These are phyloP conservation scores for Fusarium acutatum DNA, from an alignment of 2,329 filamentous ascomycete genomes.

Conservation along the genomic window DNA sequence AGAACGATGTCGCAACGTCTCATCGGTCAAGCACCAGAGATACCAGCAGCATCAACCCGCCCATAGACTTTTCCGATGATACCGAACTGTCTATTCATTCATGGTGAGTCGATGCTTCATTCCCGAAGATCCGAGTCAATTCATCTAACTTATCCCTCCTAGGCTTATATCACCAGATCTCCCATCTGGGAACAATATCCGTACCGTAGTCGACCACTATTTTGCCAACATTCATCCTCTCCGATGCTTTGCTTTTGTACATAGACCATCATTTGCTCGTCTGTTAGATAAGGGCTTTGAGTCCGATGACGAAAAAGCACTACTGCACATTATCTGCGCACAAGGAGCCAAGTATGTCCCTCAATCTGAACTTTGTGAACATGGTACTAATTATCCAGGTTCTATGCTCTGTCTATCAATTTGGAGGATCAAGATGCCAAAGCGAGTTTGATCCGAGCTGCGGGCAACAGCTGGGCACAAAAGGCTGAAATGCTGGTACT, in stretches of 20 bases:
- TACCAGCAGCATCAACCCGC: slow-evolving; percentile 30
- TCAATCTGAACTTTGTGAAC: background rate
- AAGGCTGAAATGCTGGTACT: slow-evolving; percentile 49
- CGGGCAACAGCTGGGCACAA: slow-evolving; percentile 51
- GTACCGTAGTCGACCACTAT: slow-evolving; percentile 49
- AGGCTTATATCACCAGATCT: slow-evolving; percentile 48
- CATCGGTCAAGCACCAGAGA: slow-evolving; percentile 35
- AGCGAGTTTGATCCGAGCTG: slow-evolving; percentile 43
- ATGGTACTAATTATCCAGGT: slow-evolving; percentile 40
- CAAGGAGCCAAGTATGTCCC: slow-evolving; percentile 49
- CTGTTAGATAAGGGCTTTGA: slow-evolving; percentile 50
- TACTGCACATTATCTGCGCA: slow-evolving; percentile 50
- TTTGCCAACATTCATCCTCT: slow-evolving; percentile 53
- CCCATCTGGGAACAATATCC: slow-evolving; percentile 47
- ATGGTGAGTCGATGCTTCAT: slow-evolving; percentile 18
- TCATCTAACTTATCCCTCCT: slow-evolving; percentile 2
- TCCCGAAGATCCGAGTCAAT: background rate
- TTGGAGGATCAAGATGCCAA: slow-evolving; percentile 45
- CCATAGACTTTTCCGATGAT: slow-evolving; percentile 39
- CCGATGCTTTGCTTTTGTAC: slow-evolving; percentile 52
- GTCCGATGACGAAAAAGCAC: slow-evolving; percentile 48
- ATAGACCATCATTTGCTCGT: slow-evolving; percentile 51
- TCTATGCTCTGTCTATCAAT: slow-evolving; percentile 45
- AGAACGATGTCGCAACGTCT: slow-evolving; percentile 29
- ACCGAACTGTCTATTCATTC: slow-evolving; percentile 41